Evolutionary conservation across 495 filamentous ascomycete species (phyloP).

Genomic region (Penicillium canescens): DNA sequence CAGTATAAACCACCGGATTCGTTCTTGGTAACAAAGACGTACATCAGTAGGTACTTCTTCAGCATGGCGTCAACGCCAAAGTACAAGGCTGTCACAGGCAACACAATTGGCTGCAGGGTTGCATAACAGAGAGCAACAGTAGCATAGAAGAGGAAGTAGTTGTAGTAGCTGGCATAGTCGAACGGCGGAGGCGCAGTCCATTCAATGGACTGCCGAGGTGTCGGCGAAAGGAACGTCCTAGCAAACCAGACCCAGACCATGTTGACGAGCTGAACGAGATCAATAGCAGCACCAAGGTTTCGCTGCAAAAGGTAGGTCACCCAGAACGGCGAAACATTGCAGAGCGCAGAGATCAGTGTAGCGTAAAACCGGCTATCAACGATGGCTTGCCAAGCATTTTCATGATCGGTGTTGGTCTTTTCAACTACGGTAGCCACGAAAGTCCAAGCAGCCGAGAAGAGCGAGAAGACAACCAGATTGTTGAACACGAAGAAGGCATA

Average conservation of each 20-base stretch:
- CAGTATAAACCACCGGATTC: constrained; percentile 96
- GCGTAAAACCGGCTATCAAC: constrained; percentile 58
- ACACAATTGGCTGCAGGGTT: constrained; percentile 81
- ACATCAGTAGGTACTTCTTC: constrained; percentile 94
- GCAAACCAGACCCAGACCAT: constrained; percentile 79
- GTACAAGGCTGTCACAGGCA: constrained; percentile 90
- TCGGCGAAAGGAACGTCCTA: constrained; percentile 81
- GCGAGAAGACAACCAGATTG: constrained; percentile 89
- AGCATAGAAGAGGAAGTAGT: constrained; percentile 89
- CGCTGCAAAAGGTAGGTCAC: constrained; percentile 89
- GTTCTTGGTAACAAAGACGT: constrained; percentile 94
- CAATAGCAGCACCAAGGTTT: constrained; percentile 86
- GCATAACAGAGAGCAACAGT: constrained; percentile 88
- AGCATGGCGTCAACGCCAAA: constrained; percentile 83
- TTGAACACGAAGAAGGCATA: constrained; percentile 99
- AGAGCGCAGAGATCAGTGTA: constrained; percentile 67
- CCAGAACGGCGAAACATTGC: constrained; percentile 86
- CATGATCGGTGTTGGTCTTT: constrained; percentile 43
- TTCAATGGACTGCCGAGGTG: constrained; percentile 90
- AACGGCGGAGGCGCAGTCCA: constrained; percentile 90
- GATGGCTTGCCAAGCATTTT: constrained; percentile 68
- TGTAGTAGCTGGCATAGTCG: constrained; percentile 96
- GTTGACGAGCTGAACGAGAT: constrained; percentile 80
- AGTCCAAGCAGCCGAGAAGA: constrained; percentile 78
- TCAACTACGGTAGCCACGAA: constrained; percentile 67